Base-by-base conservation (phyloP, 257 asterid genomes). In the Ilex asprella region DNA sequence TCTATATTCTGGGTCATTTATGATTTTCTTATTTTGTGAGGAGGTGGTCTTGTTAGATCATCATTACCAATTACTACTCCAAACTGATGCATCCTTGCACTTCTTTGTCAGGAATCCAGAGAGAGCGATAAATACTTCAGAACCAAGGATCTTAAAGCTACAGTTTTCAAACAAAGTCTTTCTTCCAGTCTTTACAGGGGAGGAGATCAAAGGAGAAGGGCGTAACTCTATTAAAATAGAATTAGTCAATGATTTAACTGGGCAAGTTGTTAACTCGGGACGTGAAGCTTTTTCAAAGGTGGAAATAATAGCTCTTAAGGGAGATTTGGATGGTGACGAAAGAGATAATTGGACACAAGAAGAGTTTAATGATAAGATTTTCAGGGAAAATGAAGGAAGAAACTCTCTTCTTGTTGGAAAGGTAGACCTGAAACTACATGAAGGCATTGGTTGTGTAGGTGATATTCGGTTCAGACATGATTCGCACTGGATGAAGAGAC, bases 261-360 rank as follows among this genome's bases (percentile, higher is more conserved):
- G 75, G 1, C 39, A 68, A 4, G 49, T 68, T 5, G 70, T 84
- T n/a, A 78, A 70, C 0, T 57, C 21, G 12, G 87, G 76, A 13
- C 69, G 65, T 1, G 83, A 70, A 65, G 73, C 87, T 30, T 75
- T 75, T 9, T 81, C 82, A 6, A n/a, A n/a, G 3, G 77, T 79
- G 1, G 76, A 68, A 16, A 62, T 82, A 29, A 63, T 84, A 44
- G 74, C 74, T 55, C 83, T 82, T 10, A 64, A n/a, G 43, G 78
- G 72, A 31, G 76, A 68, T 2, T n/a, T 49, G 2, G 71, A 64
- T 13, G 73, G 65, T 44, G 43, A 31, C 21, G 61, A 59, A 21
- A 56, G 43, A 21, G 78, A 72, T 46, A 65, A 53, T 51, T 75
- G 79, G 68, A 61, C 76, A 31, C 57, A 29, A 27, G 75, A 75